Base-by-base conservation (phyloP, 2,329 filamentous ascomycete species). In the Aspergillus pseudotamarii region DNA sequence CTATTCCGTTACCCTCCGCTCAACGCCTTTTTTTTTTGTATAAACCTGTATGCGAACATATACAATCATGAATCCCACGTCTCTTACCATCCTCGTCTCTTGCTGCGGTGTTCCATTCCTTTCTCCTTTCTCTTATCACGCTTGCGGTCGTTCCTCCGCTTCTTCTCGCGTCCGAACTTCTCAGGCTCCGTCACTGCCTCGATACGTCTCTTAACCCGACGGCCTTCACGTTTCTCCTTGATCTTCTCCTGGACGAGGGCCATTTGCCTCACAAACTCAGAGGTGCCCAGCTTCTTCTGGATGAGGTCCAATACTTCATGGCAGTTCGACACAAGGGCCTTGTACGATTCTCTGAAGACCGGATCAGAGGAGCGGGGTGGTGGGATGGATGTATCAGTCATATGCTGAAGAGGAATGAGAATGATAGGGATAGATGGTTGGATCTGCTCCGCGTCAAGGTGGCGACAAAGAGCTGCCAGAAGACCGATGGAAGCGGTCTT, bases 101-200 rank as follows among this genome's bases (percentile, higher is more conserved):
- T 83, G 57, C 88, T 87, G 77, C 91, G 88, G 74, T 91, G 88
- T 80, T 93, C 90, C 69, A 84, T 80, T 0, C 91, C 90, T 77
- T 87, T 92, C 77, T 90, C 91, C 85, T 93, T 96, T 76, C 89
- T 88, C 78, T 89, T 88, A 71, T 90, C 90, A 81, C 89, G 93
- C 83, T 95, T 95, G 82, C 89, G 88, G 75, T 95, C 92, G 66
- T 91, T 85, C 82, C 90, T 93, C 82, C 90, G 91, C 75, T 86
- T 88, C 88, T 97, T 97, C 70, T 91, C 89, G 73, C 85, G 83
- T 32, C 89, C 92, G 71, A 89, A 88, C 74, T 85, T 90, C 80
- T 95, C 94, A 1, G 95, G 95, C 73, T 91, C 87, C 57, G 86
- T 86, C 28, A 99, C 89, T 12, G 92, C 92, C 75, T 96, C 94